These are phyloP conservation scores for Delphinella strobiligena DNA, from an alignment of 2,329 filamentous ascomycete species.

Conservation along the genomic window DNA sequence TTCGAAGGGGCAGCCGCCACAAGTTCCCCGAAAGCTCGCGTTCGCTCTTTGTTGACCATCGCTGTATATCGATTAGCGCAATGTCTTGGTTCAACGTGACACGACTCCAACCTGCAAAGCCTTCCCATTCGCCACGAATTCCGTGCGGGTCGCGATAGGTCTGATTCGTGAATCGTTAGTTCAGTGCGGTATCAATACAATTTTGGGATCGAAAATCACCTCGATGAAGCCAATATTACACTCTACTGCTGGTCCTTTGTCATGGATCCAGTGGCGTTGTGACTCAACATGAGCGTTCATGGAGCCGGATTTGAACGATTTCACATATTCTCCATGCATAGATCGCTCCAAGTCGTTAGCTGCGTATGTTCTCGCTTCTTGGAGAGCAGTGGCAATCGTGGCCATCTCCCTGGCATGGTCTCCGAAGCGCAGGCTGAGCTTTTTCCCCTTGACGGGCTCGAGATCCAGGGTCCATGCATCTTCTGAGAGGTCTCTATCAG, in stretches of 20 bases:
- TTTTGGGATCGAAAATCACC: no score
- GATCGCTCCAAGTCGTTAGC: conserved; percentile 31
- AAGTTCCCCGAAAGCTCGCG: conserved; percentile 72
- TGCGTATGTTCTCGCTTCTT: conserved; percentile 35
- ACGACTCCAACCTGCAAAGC: no score
- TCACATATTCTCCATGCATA: conserved; percentile 31
- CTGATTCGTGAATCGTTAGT: no score
- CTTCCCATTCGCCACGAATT: conserved; percentile 42
- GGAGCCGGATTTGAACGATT: conserved; percentile 38
- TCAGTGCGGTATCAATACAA: no score
- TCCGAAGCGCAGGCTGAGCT: conserved; percentile 32
- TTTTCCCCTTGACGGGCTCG: conserved; percentile 30
- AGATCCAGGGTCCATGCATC: conserved; percentile 32
- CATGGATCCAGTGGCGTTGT: conserved; percentile 41
- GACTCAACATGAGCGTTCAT: conserved; percentile 38
- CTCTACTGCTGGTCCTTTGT: conserved; percentile 40
- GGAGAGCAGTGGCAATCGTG: conserved; percentile 33
- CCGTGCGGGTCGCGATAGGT: conserved; percentile 44
- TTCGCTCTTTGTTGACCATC: conserved; percentile 81
- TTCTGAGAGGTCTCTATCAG: conserved; percentile 30
- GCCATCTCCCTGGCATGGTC: conserved; percentile 35
- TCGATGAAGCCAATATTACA: conserved; percentile 44
- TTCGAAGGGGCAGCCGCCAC: conserved; percentile 69
- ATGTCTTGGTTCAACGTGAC: no score
- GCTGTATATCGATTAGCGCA: no score